These are phyloP conservation scores for Cryptococcus amylolentus DNA, from an alignment of 1,284 basidiomycete genomes.

Conservation along the genomic window DNA sequence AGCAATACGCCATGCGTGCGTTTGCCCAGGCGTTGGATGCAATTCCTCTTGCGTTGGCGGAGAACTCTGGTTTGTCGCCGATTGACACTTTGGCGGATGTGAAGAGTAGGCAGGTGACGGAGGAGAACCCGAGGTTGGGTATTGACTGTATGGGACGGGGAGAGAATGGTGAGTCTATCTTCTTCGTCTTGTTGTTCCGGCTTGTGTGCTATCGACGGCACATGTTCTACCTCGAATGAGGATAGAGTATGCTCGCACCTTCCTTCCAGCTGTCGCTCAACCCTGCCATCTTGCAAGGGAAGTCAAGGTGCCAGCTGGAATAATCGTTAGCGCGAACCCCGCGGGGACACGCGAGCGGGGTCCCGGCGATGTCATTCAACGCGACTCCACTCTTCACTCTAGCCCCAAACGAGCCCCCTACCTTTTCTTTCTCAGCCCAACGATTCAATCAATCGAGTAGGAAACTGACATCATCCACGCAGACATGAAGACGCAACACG, in stretches of 20 bases:
- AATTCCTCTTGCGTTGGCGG: slow-evolving; percentile 89
- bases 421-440: no score
- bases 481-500: slow-evolving; percentile 98
- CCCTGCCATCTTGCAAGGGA: no score
- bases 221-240: neutral
- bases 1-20: slow-evolving; percentile 99
- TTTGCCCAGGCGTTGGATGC: slow-evolving; percentile 92
- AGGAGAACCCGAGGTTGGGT: slow-evolving; percentile 77
- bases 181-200: neutral
- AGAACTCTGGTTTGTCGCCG: slow-evolving; percentile 93
- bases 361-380: no score
- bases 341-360: no score
- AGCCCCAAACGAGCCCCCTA: no score
- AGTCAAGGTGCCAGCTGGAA: no score
- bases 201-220: neutral
- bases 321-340: no score
- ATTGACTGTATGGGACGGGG: slow-evolving; percentile 88
- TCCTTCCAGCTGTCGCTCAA: neutral
- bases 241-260: neutral
- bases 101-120: slow-evolving; percentile 87
- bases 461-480: slow-evolving; percentile 2
- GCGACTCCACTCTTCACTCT: no score
- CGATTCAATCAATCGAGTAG: neutral
- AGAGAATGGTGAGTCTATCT: slow-evolving; percentile 67
- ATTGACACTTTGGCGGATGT: slow-evolving; percentile 95